A percentile compares a stretch with the other conserved stretches of the same genome.
These are phyloP conservation scores for Rhizopus arrhizus DNA, from an alignment of 371 early-diverging fungal genomes.

Conservation along the genomic window DNA sequence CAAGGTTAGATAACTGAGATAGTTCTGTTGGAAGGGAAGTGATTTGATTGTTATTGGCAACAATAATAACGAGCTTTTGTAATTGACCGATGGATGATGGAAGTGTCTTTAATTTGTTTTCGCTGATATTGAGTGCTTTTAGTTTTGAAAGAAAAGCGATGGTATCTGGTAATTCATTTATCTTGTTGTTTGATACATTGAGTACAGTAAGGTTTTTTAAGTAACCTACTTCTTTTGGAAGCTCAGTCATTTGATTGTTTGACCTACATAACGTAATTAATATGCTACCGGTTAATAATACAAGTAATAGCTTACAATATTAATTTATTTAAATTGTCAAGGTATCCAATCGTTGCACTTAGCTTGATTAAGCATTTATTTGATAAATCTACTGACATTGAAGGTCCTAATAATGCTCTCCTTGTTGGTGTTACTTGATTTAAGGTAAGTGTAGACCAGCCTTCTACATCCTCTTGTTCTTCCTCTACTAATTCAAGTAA, in stretches of 20 bases:
- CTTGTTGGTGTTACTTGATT: constrained; percentile 17
- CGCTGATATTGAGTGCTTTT: constrained; percentile 36
- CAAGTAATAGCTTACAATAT: constrained; percentile 26
- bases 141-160: constrained; percentile 30
- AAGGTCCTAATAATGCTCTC: constrained; percentile 21
- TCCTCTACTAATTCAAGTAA: constrained; percentile 21
- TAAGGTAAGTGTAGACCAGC: constrained; percentile 29
- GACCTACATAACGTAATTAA: constrained; percentile 16
- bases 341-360: constrained; percentile 31
- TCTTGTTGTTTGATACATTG: constrained; percentile 29
- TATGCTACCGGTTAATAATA: neutral
- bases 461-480: neutral
- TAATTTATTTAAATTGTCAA: constrained; percentile 30
- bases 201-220: constrained; percentile 28
- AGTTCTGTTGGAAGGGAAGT: constrained; percentile 51
- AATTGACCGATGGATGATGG: constrained; percentile 67
- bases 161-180: constrained; percentile 34
- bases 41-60: constrained; percentile 54
- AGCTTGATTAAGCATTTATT: constrained; percentile 24
- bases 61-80: constrained; percentile 57
- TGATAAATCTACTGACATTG: constrained; percentile 29
- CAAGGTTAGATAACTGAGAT: constrained; percentile 53
- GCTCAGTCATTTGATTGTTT: constrained; percentile 32
- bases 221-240: constrained; percentile 32
- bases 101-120: constrained; percentile 61